phyloP scores from a whole-genome alignment of 2,329 filamentous ascomycete genomes.

The Pyrenochaeta sp. region DNA sequence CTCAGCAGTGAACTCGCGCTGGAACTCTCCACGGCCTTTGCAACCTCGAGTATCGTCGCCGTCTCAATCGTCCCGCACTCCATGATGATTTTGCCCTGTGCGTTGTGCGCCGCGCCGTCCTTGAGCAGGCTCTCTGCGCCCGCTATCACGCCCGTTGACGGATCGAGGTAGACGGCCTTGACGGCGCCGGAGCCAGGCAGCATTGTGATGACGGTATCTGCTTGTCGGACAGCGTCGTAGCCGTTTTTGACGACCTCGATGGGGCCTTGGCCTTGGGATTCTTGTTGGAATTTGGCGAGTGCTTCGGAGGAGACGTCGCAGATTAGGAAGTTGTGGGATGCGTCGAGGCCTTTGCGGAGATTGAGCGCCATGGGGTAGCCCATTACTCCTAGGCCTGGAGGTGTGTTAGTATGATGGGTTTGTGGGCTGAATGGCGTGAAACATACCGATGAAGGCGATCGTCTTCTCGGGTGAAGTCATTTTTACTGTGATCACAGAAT shows the following conservation, averaged over 20 bases:
- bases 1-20: slow-evolving; percentile 63
- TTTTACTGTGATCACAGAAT: too few relatives aligned
- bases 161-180: slow-evolving; percentile 52
- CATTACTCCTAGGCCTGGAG: slow-evolving; percentile 50
- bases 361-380: slow-evolving; percentile 54
- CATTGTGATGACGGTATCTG: slow-evolving; percentile 54
- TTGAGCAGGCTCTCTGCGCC: too few relatives aligned
- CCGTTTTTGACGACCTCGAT: slow-evolving; percentile 48
- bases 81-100: slow-evolving; percentile 78
- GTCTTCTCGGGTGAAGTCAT: slow-evolving; percentile 31
- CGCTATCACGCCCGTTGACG: slow-evolving; percentile 47
- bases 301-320: slow-evolving; percentile 50
- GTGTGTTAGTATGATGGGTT: slow-evolving; percentile 4
- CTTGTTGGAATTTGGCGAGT: slow-evolving; percentile 46
- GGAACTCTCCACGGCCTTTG: slow-evolving; percentile 66
- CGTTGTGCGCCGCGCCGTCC: too few relatives aligned
- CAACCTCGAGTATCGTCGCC: slow-evolving; percentile 78
- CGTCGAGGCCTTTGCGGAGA: slow-evolving; percentile 46
- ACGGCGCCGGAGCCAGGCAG: slow-evolving; percentile 49
- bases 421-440: background rate
- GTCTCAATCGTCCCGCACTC: slow-evolving; percentile 98
- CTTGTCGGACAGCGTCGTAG: slow-evolving; percentile 48
- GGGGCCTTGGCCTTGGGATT: slow-evolving; percentile 45
- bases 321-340: slow-evolving; percentile 42
- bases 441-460: slow-evolving; percentile 33